These are phyloP conservation scores for Fomitopsis palustris DNA, from an alignment of 1,284 basidiomycete species.

Conservation along the genomic window DNA sequence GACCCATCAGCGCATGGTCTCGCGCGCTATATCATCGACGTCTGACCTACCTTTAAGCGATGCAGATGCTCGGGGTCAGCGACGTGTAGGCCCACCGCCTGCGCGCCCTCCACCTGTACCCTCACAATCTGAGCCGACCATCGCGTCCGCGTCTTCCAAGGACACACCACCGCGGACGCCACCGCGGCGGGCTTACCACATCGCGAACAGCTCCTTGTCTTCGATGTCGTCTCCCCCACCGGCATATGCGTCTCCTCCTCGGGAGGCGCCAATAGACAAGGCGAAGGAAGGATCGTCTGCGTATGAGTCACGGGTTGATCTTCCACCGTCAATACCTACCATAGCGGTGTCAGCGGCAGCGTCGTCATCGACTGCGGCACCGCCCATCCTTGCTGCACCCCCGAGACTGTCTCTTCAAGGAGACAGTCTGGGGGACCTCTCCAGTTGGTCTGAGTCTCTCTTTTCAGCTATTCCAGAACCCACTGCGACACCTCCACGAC, in stretches of 20 bases:
- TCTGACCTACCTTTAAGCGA: slow-evolving; percentile 3
- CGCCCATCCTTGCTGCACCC: slow-evolving; percentile 15
- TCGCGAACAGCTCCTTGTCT: slow-evolving; percentile 27
- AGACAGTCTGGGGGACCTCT: slow-evolving; percentile 23
- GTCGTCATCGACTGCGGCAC: slow-evolving; percentile 9
- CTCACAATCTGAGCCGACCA: background rate
- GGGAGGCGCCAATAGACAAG: slow-evolving; percentile 8
- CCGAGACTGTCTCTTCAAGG: slow-evolving; percentile 28
- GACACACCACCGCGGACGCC: slow-evolving; percentile 23
- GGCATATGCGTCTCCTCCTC: slow-evolving; percentile 26
- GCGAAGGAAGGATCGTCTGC: background rate
- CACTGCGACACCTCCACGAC: slow-evolving; percentile 7
- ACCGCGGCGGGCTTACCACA: slow-evolving; percentile 23
- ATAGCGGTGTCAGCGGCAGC: background rate
- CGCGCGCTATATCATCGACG: slow-evolving; percentile 17
- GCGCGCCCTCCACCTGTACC: slow-evolving; percentile 3
- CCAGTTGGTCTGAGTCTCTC: slow-evolving; percentile 28
- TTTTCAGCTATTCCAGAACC: slow-evolving; percentile 26
- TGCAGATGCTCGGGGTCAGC: background rate
- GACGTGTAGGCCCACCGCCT: background rate
- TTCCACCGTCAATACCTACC: background rate
- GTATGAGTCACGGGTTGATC: background rate
- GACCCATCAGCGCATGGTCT: slow-evolving; percentile 17
- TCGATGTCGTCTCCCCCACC: slow-evolving; percentile 27
- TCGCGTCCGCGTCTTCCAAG: slow-evolving; percentile 15